A percentile compares a stretch with the other conserved stretches of the same genome.
Conservation (phyloP, 768 basidiomycete genomes). For the Leccinum disarticulatum region DNA sequence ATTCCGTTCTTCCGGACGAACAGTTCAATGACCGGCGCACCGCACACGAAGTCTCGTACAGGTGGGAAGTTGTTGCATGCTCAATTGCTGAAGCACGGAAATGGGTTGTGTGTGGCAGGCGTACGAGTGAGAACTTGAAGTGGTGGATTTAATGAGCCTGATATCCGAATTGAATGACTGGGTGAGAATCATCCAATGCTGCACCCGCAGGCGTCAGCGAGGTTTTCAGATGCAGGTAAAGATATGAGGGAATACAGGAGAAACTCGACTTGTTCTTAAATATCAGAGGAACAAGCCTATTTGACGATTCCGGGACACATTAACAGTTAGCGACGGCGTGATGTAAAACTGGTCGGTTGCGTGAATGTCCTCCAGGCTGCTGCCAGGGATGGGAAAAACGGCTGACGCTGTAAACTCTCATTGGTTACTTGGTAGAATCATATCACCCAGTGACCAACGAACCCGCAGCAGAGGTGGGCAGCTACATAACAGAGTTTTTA, state of each 20-base stretch:
- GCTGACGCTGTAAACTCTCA: constrained; percentile 11
- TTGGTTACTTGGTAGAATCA: constrained; percentile 23
- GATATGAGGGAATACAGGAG: constrained; percentile 6
- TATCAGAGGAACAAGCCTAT: constrained; percentile 19
- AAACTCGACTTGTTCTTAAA: constrained; percentile 29
- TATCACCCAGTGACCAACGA: constrained; percentile 3
- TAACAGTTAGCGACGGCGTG: constrained; percentile 25
- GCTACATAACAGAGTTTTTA: constrained; percentile 32
- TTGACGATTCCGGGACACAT: constrained; percentile 25
- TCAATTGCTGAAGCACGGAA: constrained; percentile 13
- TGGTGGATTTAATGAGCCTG: constrained; percentile 30
- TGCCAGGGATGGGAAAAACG: constrained; percentile 26
- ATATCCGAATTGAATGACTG: constrained; percentile 19
- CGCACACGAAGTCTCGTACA: constrained; percentile 59
- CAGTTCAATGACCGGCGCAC: constrained; percentile 15
- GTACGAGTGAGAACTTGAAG: constrained; percentile 22
- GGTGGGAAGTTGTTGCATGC: constrained; percentile 65
- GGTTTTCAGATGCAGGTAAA: constrained; percentile 4
- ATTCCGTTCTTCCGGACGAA: neutral
- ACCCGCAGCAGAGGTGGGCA: constrained; percentile 17
- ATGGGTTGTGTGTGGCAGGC: constrained; percentile 17
- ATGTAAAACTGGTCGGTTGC: constrained; percentile 36
- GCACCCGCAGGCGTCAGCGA: constrained; percentile 18
- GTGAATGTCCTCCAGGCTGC: constrained; percentile 11
- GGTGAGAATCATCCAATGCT: constrained; percentile 29